Evolutionary conservation across 768 basidiomycete genomes (phyloP), one percentile per base, ranked within the genome.

Genomic region (Boletus fagicola): DNA sequence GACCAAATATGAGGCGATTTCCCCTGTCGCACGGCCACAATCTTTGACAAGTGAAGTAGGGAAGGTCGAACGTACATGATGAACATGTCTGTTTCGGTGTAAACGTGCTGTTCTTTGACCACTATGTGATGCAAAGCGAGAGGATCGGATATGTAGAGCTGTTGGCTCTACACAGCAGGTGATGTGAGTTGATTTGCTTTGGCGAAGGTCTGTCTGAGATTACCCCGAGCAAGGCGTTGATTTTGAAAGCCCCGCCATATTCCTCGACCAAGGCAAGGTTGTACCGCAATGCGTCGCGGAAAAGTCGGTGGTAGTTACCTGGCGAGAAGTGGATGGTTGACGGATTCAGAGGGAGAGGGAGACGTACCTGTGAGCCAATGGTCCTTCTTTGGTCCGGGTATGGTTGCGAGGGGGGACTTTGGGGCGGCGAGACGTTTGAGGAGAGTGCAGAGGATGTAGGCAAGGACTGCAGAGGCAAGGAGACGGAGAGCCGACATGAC

Each of bases 81-180:
- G 57, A 74, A 76, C 59, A 68, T 68, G 49, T 69, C 65, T 0
- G 72, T 72, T 53, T 77, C 76, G 49, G 77, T 77, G 44, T 71
- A 75, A 31, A 75, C 53, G 48, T 72, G 60, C 31, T 69, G 68
- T 48, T 72, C 75, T 51, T 75, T 76, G 51, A 78, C 67, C 11
- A 75, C 49, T 30, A 77, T 69, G 50, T 75, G 66, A 56, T 76
- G 66, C 6, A 78, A 54, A 11, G 77, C 74, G 28, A 69, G 68
- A 5, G 74, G 77, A 39, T 77, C 77, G 8, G 69, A 72, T 36
- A 77, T 57, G 55, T 72, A 76, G 33, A 78, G 67, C 12, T 72
- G 67, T 13, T 66, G 57, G 26, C 49, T 63, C 67, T 64, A 50
- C 28, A 64, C 46, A 36, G 4, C 28, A 28, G 49, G 43, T 2